phyloP scores from a whole-genome alignment of 2,329 filamentous ascomycete species.

The Thelonectria discophora region DNA sequence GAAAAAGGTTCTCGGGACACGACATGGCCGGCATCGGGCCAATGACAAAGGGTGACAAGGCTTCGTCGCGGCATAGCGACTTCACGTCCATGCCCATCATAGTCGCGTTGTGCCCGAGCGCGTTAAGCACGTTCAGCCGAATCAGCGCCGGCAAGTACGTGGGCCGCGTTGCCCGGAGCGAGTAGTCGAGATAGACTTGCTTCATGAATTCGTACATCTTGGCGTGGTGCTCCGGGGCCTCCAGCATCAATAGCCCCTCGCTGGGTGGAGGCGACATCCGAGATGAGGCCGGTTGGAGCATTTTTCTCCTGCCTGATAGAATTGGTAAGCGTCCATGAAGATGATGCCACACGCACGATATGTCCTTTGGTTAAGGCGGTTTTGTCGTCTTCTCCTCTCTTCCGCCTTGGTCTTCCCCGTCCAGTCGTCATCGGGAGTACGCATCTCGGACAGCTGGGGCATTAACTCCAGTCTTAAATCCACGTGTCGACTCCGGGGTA shows the following conservation, averaged over 20 bases:
- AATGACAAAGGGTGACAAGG: constrained; percentile 7
- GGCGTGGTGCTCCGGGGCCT: not conserved
- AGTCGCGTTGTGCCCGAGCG: constrained; percentile 6
- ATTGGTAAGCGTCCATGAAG: not conserved
- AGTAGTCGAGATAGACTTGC: constrained; percentile 4
- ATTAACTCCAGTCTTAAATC: constrained; percentile 2
- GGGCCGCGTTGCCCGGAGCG: constrained; percentile 1
- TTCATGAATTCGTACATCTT: not conserved
- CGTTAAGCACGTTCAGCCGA: constrained; percentile 22
- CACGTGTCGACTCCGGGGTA: not conserved
- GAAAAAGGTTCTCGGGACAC: constrained; percentile 11
- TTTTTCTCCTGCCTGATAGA: constrained; percentile 6
- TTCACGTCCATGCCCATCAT: not conserved
- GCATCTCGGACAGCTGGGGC: constrained; percentile 16
- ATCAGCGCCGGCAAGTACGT: constrained; percentile 18
- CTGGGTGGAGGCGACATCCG: not conserved
- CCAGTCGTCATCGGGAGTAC: constrained; percentile 22
- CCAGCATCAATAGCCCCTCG: not conserved
- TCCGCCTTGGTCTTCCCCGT: constrained; percentile 17
- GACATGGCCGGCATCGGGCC: not conserved
- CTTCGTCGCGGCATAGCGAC: not conserved
- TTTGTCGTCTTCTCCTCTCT: constrained; percentile 22
- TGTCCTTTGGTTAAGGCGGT: constrained; percentile 25
- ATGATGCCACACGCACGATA: constrained; percentile 6
- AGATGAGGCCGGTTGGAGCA: constrained; percentile 1